phyloP scores from a whole-genome alignment of 2,329 filamentous ascomycete genomes.

The Tetracladium maxilliforme region DNA sequence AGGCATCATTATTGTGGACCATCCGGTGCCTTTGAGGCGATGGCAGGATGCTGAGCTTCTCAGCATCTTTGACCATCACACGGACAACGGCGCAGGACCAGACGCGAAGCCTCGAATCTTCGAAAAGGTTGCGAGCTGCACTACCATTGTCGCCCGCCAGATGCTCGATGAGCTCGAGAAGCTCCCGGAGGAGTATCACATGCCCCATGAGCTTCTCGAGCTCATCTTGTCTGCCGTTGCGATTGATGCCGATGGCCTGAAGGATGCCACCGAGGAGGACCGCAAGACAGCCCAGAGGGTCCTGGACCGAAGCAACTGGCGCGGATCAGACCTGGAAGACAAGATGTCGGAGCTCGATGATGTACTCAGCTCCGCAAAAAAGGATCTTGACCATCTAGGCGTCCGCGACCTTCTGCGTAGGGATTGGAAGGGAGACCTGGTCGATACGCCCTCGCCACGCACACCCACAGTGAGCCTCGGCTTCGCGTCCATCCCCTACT shows the following conservation, averaged over 20 bases:
- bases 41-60: constrained; percentile 26
- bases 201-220: constrained; percentile 31
- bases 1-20: constrained; percentile 29
- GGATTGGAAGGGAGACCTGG: constrained; percentile 30
- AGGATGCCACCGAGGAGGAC: constrained; percentile 21
- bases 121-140: constrained; percentile 26
- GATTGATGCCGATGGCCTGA: constrained; percentile 26
- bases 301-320: constrained; percentile 25
- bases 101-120: constrained; percentile 26
- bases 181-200: constrained; percentile 26
- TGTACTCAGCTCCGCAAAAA: constrained; percentile 22
- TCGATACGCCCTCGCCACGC: constrained; percentile 27
- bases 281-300: constrained; percentile 20
- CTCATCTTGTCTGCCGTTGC: constrained; percentile 28
- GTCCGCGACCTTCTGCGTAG: constrained; percentile 27
- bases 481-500: constrained; percentile 28
- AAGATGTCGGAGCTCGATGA: constrained; percentile 25
- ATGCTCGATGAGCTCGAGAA: constrained; percentile 28
- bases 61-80: constrained; percentile 29
- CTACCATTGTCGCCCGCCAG: constrained; percentile 26
- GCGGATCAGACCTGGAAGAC: constrained; percentile 17
- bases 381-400: constrained; percentile 22
- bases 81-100: constrained; percentile 22
- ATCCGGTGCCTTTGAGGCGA: constrained; percentile 23
- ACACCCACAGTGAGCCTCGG: constrained; percentile 29